phyloP scores from a whole-genome alignment of 2,329 filamentous ascomycete species.

The Magnaporthales sp. region DNA sequence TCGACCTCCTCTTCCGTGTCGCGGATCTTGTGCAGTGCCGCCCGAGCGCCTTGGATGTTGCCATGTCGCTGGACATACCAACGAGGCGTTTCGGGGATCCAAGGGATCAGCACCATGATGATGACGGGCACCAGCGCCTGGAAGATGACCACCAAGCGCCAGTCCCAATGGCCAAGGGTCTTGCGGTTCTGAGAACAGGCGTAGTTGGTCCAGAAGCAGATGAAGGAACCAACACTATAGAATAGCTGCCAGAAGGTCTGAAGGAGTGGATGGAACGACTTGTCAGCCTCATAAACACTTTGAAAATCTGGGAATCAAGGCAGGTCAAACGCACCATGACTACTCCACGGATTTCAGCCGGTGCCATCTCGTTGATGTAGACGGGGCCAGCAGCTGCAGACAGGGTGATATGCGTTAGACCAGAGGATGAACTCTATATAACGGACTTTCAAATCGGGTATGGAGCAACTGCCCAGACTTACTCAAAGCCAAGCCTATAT shows the following conservation, averaged over 20 bases:
- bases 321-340: slow-evolving; percentile 56
- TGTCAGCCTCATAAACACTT: background rate
- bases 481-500: slow-evolving; percentile 34
- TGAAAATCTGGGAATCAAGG: no score
- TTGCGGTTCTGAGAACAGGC: slow-evolving; percentile 46
- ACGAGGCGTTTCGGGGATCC: slow-evolving; percentile 59
- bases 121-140: slow-evolving; percentile 58
- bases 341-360: slow-evolving; percentile 53
- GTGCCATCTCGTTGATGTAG: slow-evolving; percentile 62
- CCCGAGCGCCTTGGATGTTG: slow-evolving; percentile 51
- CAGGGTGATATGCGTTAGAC: slow-evolving; percentile 4
- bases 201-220: slow-evolving; percentile 59
- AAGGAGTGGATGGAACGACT: background rate
- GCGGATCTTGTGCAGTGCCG: slow-evolving; percentile 49
- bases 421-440: background rate
- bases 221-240: slow-evolving; percentile 57
- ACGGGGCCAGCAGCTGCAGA: slow-evolving; percentile 53
- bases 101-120: slow-evolving; percentile 53
- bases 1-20: slow-evolving; percentile 58
- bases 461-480: background rate
- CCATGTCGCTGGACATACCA: slow-evolving; percentile 57
- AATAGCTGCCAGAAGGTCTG: slow-evolving; percentile 55
- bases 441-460: no score
- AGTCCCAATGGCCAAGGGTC: slow-evolving; percentile 61
- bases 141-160: slow-evolving; percentile 65